These are phyloP conservation scores for Alternaria conjuncta DNA, from an alignment of 2,329 filamentous ascomycete species.

Conservation along the genomic window DNA sequence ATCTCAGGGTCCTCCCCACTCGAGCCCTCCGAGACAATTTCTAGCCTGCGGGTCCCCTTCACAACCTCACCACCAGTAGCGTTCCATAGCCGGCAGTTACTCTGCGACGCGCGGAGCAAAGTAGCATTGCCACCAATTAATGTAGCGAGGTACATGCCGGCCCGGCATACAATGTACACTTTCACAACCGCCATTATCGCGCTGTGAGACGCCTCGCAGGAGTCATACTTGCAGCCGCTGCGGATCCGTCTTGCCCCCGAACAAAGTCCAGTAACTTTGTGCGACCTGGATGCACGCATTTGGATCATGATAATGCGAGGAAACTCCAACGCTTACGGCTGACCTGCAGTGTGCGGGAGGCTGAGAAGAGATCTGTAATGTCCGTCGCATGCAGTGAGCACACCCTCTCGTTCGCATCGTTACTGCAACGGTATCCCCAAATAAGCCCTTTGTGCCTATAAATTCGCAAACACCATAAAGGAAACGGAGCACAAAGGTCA, in stretches of 20 bases:
- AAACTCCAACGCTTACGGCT: constrained; percentile 17
- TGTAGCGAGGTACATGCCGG: constrained; percentile 7
- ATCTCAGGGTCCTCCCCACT: constrained; percentile 34
- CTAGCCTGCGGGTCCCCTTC: constrained; percentile 29
- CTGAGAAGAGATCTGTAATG: constrained; percentile 38
- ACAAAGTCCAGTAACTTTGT: constrained; percentile 8
- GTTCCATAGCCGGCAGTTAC: constrained; percentile 2
- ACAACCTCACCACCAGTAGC: constrained; percentile 8
- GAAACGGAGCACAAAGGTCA: constrained; percentile 7
- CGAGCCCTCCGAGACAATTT: constrained; percentile 32
- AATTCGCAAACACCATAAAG: neutral
- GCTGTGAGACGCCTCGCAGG: neutral
- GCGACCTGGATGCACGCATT: constrained; percentile 2
- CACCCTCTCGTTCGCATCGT: constrained; percentile 24
- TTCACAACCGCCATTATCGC: constrained; percentile 2
- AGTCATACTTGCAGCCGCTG: constrained; percentile 7
- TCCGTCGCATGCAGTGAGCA: constrained; percentile 41
- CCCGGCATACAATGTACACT: neutral
- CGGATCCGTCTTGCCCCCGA: constrained; percentile 6
- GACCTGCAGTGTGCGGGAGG: constrained; percentile 25
- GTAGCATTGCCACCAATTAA: constrained; percentile 2
- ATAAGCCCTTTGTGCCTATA: neutral
- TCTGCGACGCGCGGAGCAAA: neutral
- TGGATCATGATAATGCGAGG: neutral
- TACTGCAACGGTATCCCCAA: neutral